Conservation (phyloP, 768 basidiomycete genomes). For the Mycena capillaripes region DNA sequence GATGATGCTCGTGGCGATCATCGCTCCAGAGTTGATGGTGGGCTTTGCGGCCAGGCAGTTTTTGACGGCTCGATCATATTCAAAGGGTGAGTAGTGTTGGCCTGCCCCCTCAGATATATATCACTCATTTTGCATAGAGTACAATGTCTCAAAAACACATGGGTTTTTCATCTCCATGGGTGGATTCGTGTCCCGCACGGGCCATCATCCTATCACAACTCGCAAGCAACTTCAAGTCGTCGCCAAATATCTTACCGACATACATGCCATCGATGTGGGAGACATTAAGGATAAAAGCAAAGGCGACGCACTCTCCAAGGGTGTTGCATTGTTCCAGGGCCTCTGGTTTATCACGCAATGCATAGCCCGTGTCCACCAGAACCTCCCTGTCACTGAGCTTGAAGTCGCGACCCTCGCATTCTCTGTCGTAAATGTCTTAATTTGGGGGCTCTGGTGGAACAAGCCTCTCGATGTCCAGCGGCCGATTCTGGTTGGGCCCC, state of each 20-base stretch:
- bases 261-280: slow-evolving; percentile 3
- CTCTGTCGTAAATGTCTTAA: slow-evolving; percentile 44
- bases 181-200: slow-evolving; percentile 37
- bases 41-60: no score
- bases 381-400: slow-evolving; percentile 48
- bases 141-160: slow-evolving; percentile 26
- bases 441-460: slow-evolving; percentile 53
- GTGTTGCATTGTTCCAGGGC: slow-evolving; percentile 47
- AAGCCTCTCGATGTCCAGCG: slow-evolving; percentile 48
- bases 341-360: slow-evolving; percentile 51
- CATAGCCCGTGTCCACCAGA: slow-evolving; percentile 38
- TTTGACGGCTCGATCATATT: no score
- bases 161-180: slow-evolving; percentile 40
- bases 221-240: not conserved
- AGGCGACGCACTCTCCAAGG: slow-evolving; percentile 50
- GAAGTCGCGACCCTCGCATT: slow-evolving; percentile 53
- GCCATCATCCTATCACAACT: not conserved
- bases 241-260: not conserved
- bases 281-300: slow-evolving; percentile 47
- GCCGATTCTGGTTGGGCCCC: not conserved
- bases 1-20: not conserved
- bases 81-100: not conserved
- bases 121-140: not conserved
- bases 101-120: no score
- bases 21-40: no score